Evolutionary conservation across 2,329 filamentous ascomycete genomes (phyloP).

Genomic region (Daldinia eschscholtzii): DNA sequence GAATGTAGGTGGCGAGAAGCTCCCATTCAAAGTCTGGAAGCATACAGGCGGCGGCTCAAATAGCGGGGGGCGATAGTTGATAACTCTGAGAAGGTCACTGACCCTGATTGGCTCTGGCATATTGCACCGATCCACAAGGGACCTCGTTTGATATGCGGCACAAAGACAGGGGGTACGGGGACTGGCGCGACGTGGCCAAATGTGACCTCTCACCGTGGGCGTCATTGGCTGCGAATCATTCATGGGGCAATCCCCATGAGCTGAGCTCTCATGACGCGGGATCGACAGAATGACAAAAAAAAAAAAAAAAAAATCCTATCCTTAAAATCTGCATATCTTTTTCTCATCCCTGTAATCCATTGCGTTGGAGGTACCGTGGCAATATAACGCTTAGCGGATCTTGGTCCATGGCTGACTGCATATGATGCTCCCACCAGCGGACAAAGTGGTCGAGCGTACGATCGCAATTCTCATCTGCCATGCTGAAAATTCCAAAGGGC

Average conservation of each 20-base stretch:
- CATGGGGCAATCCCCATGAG: neutral
- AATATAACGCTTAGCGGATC: constrained; percentile 7
- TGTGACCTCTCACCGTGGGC: too few relatives aligned
- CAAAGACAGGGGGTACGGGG: neutral
- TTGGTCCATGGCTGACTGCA: constrained; percentile 17
- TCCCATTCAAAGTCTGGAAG: neutral
- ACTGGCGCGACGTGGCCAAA: constrained; percentile 11
- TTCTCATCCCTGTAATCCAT: constrained; percentile 1
- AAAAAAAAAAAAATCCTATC: neutral
- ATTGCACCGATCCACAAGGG: neutral
- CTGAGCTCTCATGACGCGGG: constrained; percentile 8
- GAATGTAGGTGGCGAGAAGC: constrained; percentile 2
- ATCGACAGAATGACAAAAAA: neutral
- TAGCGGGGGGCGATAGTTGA: constrained; percentile 5
- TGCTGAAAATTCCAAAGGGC: constrained; percentile 45
- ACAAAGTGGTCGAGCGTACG: constrained; percentile 42
- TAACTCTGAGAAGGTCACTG: neutral
- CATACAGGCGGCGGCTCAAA: constrained; percentile 30
- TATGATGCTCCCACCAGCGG: constrained; percentile 33
- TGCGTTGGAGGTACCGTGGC: constrained; percentile 23
- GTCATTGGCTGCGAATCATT: neutral
- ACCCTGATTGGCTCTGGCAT: constrained; percentile 11
- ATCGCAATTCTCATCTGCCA: constrained; percentile 32
- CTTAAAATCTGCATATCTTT: neutral
- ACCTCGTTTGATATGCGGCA: neutral